phyloP scores from a whole-genome alignment of 2,329 filamentous ascomycete species.

The Thermothelomyces thermophilus region DNA sequence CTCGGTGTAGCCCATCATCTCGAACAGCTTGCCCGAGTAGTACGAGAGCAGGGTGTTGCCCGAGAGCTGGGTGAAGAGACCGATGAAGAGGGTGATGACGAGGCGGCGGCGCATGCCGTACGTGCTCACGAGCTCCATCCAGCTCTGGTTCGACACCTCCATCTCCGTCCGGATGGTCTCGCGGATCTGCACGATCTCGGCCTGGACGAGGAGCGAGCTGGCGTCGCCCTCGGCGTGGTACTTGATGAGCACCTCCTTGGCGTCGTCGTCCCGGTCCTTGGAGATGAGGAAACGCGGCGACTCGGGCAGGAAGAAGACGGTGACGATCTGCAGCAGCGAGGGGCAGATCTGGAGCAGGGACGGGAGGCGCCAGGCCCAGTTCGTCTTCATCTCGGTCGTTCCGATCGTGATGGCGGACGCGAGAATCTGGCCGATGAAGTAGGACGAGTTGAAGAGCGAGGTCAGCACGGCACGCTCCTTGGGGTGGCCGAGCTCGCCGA shows the following conservation, averaged over 20 bases:
- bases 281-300: slow-evolving; percentile 37
- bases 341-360: slow-evolving; percentile 41
- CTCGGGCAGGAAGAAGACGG: slow-evolving; percentile 29
- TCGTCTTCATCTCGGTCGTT: slow-evolving; percentile 35
- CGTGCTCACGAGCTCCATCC: slow-evolving; percentile 35
- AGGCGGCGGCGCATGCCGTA: slow-evolving; percentile 33
- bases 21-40: slow-evolving; percentile 2
- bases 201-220: slow-evolving; percentile 9
- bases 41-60: slow-evolving; percentile 17
- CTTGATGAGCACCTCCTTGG: slow-evolving; percentile 1
- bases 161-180: slow-evolving; percentile 40
- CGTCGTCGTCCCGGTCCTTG: background rate
- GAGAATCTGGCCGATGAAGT: slow-evolving; percentile 46
- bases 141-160: slow-evolving; percentile 35
- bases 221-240: slow-evolving; percentile 4
- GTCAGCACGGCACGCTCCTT: slow-evolving; percentile 54
- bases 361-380: slow-evolving; percentile 41
- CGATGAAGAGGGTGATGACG: slow-evolving; percentile 41
- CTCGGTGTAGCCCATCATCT: background rate
- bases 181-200: slow-evolving; percentile 45
- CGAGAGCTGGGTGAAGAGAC: slow-evolving; percentile 47
- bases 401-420: slow-evolving; percentile 46
- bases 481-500: slow-evolving; percentile 54
- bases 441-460: slow-evolving; percentile 54
- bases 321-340: slow-evolving; percentile 35